Evolutionary conservation across 768 basidiomycete genomes (phyloP).

Genomic region (Collybia sp.): DNA sequence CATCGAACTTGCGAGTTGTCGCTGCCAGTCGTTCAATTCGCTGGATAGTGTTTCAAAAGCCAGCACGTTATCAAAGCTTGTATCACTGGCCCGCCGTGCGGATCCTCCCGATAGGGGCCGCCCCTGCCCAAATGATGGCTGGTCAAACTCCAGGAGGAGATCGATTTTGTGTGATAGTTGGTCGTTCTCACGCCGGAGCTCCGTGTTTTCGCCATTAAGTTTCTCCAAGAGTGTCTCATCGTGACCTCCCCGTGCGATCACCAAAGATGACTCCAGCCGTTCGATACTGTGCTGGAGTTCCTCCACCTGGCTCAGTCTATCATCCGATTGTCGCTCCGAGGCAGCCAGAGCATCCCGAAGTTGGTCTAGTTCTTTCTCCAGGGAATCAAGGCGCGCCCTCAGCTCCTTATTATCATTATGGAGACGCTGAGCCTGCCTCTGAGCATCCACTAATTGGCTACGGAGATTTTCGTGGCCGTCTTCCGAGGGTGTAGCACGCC

Average conservation of each 20-base stretch:
- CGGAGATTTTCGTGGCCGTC: constrained; percentile 59
- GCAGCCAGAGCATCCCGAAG: constrained; percentile 66
- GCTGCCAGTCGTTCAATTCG: constrained; percentile 84
- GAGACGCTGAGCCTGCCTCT: constrained; percentile 70
- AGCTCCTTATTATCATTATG: constrained; percentile 74
- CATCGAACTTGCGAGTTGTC: constrained; percentile 78
- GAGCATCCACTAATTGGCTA: constrained; percentile 69
- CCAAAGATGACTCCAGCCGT: constrained; percentile 65
- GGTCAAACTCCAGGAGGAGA: constrained; percentile 82
- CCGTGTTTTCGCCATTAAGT: constrained; percentile 76
- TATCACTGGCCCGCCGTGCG: constrained; percentile 62
- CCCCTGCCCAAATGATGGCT: constrained; percentile 61
- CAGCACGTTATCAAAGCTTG: constrained; percentile 77
- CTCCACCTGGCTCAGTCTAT: constrained; percentile 69
- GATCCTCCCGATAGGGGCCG: constrained; percentile 57
- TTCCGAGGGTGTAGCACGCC: constrained; percentile 76
- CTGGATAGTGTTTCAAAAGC: constrained; percentile 76
- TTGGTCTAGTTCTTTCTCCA: constrained; percentile 72
- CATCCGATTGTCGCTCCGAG: constrained; percentile 76
- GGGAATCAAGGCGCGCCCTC: constrained; percentile 61
- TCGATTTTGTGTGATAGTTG: constrained; percentile 90
- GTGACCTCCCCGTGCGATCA: constrained; percentile 69
- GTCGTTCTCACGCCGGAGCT: constrained; percentile 80
- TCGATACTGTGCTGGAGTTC: constrained; percentile 81
- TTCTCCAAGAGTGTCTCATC: constrained; percentile 78